Conservation (phyloP, 192 early-diverging fungal genomes). For the Coemansia umbellata region DNA sequence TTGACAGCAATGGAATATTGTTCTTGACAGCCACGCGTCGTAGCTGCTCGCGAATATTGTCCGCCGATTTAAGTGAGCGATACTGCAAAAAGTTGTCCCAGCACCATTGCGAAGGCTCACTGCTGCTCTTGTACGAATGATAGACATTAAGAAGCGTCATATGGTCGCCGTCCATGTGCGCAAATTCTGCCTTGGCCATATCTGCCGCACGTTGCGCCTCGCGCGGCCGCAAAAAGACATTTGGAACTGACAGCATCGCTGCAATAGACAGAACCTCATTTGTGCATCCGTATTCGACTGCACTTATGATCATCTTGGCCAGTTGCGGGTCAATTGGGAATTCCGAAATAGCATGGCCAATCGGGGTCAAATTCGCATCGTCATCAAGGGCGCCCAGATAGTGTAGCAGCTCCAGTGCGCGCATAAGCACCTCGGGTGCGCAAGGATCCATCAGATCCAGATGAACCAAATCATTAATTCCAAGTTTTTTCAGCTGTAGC, state of each 20-base stretch:
- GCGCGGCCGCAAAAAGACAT: slow-evolving; percentile 88
- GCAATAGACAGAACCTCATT: slow-evolving; percentile 94
- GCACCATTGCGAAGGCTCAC: slow-evolving; percentile 82
- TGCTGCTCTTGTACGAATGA: slow-evolving; percentile 71
- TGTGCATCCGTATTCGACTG: slow-evolving; percentile 80
- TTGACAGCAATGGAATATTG: slow-evolving; percentile 66
- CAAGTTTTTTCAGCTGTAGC: slow-evolving; percentile 95
- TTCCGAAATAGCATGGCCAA: slow-evolving; percentile 86
- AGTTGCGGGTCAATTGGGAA: slow-evolving; percentile 98
- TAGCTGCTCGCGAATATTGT: slow-evolving; percentile 88
- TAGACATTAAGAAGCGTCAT: slow-evolving; percentile 96
- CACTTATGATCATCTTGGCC: slow-evolving; percentile 86
- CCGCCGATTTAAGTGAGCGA: slow-evolving; percentile 85
- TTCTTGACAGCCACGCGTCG: slow-evolving; percentile 74
- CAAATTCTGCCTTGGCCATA: slow-evolving; percentile 87
- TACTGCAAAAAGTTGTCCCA: slow-evolving; percentile 90
- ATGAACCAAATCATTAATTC: slow-evolving; percentile 95
- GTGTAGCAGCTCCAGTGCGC: slow-evolving; percentile 93
- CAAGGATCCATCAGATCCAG: slow-evolving; percentile 99
- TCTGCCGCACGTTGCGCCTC: slow-evolving; percentile 86
- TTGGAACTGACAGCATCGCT: slow-evolving; percentile 87
- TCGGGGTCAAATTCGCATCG: slow-evolving; percentile 85
- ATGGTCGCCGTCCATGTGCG: slow-evolving; percentile 94
- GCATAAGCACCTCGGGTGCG: slow-evolving; percentile 97
- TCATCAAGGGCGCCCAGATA: slow-evolving; percentile 93